A percentile compares a stretch with the other conserved stretches of the same genome.
Evolutionary conservation across 805 yeast species (phyloP).

Genomic region (Tanozyma kutaoensis): DNA sequence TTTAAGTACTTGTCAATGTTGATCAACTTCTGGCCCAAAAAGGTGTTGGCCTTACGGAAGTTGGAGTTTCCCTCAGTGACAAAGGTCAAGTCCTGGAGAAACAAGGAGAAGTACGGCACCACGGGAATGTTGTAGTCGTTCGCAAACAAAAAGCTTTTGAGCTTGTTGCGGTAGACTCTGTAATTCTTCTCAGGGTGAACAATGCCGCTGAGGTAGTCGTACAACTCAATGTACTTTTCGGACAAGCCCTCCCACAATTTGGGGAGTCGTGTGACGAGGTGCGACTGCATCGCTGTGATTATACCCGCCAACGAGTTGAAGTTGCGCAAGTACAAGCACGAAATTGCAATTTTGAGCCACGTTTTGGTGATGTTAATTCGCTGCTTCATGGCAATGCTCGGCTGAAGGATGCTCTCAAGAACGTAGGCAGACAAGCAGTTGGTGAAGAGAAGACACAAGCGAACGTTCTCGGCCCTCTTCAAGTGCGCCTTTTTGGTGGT

Average conservation of each 20-base stretch:
- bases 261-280: slow-evolving; percentile 50
- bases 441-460: slow-evolving; percentile 51
- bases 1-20: slow-evolving; percentile 65
- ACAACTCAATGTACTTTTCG: slow-evolving; percentile 47
- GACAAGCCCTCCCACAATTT: slow-evolving; percentile 46
- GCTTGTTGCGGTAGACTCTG: slow-evolving; percentile 49
- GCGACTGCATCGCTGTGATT: slow-evolving; percentile 64
- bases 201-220: slow-evolving; percentile 50
- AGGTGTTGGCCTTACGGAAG: slow-evolving; percentile 45
- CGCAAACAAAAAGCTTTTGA: slow-evolving; percentile 38
- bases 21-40: slow-evolving; percentile 44
- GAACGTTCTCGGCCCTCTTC: slow-evolving; percentile 50
- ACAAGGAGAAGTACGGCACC: slow-evolving; percentile 66
- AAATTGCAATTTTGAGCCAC: slow-evolving; percentile 65
- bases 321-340: slow-evolving; percentile 61
- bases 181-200: slow-evolving; percentile 69
- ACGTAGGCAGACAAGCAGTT: slow-evolving; percentile 63
- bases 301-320: slow-evolving; percentile 72
- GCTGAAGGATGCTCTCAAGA: slow-evolving; percentile 51
- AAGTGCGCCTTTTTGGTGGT: slow-evolving; percentile 45
- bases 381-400: slow-evolving; percentile 31
- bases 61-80: slow-evolving; percentile 74
- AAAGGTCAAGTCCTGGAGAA: slow-evolving; percentile 68
- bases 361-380: slow-evolving; percentile 44
- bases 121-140: slow-evolving; percentile 44